Evolutionary conservation across 2,329 filamentous ascomycete genomes (phyloP).

Genomic region (Stagonosporopsis cucurbitacearum): DNA sequence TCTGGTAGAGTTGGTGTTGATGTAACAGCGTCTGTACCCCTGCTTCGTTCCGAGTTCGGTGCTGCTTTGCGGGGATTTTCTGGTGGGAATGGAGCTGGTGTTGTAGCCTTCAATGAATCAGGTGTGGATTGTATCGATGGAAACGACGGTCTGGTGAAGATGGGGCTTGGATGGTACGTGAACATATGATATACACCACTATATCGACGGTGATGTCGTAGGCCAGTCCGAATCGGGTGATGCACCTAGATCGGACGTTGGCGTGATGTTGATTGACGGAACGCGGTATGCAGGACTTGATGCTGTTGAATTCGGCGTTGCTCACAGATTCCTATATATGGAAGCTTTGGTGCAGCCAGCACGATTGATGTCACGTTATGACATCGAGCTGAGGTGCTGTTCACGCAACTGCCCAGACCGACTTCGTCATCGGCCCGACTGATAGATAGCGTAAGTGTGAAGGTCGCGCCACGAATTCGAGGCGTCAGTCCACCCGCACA

Average conservation of each 20-base stretch:
- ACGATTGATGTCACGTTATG: slow-evolving; percentile 25
- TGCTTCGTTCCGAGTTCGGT: slow-evolving; percentile 2
- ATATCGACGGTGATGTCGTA: slow-evolving; percentile 1
- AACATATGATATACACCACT: slow-evolving; percentile 14
- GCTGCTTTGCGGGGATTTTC: background rate
- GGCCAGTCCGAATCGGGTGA: slow-evolving; percentile 21
- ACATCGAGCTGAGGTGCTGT: slow-evolving; percentile 11
- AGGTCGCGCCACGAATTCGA: slow-evolving; percentile 31
- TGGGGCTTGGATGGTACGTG: slow-evolving; percentile 7
- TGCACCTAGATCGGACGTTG: slow-evolving; percentile 19
- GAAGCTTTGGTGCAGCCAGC: background rate
- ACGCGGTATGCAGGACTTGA: slow-evolving; percentile 2
- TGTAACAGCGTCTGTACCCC: slow-evolving; percentile 9
- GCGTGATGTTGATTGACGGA: slow-evolving; percentile 7
- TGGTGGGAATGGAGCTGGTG: slow-evolving; percentile 5
- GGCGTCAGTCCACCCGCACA: slow-evolving; percentile 28
- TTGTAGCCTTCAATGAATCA: slow-evolving; percentile 4
- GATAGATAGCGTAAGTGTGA: slow-evolving; percentile 25
- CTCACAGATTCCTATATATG: slow-evolving; percentile 3
- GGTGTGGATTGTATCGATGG: slow-evolving; percentile 10
- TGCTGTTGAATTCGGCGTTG: background rate
- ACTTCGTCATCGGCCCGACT: slow-evolving; percentile 21
- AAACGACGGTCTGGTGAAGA: slow-evolving; percentile 13
- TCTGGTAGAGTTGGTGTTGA: background rate
- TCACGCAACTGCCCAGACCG: slow-evolving; percentile 9